phyloP scores from a whole-genome alignment of 768 basidiomycete genomes.

The Porpolomopsis calyptriformis region DNA sequence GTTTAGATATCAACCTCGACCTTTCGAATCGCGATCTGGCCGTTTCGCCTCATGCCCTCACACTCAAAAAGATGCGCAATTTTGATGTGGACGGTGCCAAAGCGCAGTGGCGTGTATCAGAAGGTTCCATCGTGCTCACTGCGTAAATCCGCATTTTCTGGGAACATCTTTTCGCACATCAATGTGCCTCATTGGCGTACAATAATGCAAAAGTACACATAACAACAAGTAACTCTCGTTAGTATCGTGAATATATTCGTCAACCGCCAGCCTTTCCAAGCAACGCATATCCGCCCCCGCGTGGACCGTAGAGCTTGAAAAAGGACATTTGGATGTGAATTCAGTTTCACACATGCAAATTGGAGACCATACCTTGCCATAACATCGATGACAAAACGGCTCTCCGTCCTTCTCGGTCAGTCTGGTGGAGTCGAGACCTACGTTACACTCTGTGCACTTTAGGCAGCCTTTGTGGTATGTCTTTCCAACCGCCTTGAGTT shows the following conservation, averaged over 20 bases:
- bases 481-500: conserved; percentile 76
- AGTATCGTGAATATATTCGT: background rate
- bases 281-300: conserved; percentile 67
- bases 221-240: background rate
- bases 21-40: conserved; percentile 45
- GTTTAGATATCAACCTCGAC: conserved; percentile 49
- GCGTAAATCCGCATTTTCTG: no score
- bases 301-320: conserved; percentile 61
- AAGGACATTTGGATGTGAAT: background rate
- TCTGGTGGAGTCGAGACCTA: conserved; percentile 57
- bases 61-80: conserved; percentile 46
- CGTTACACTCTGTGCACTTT: conserved; percentile 64
- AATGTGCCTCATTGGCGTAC: no score
- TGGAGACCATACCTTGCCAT: conserved; percentile 41
- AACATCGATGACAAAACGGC: conserved; percentile 62
- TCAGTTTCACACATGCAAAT: background rate
- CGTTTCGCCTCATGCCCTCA: conserved; percentile 22
- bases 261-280: conserved; percentile 30
- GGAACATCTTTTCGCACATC: no score
- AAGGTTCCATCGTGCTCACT: conserved; percentile 19
- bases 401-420: conserved; percentile 69
- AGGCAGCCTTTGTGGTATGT: conserved; percentile 72
- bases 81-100: conserved; percentile 52
- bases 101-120: conserved; percentile 59
- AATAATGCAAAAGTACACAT: no score